Evolutionary conservation across 1,284 basidiomycete species (phyloP), one percentile per base, ranked within the genome.

Genomic region (Austroboletus niveus): DNA sequence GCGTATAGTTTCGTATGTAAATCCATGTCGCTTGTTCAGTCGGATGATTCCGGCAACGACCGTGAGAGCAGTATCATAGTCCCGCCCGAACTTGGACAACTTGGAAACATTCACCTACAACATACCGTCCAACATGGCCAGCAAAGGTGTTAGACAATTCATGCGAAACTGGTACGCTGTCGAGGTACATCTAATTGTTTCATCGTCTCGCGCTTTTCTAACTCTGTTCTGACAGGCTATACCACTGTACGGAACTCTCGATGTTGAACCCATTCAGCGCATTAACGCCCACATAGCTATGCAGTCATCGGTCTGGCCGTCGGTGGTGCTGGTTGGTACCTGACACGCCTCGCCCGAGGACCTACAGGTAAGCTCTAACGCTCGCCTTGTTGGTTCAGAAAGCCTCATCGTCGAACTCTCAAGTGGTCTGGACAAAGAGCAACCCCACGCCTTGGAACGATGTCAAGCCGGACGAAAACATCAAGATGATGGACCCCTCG

Each of bases 381-480:
- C 22, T 29, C 51, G 5, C 22, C 22, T 24, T 24, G 22, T 29
- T 36, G 11, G 44, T 53, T 17, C 53, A n/a, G 39, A 32, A 20
- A 5, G 22, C 36, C 45, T 58, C 35, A 50, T 30, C 40, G 14
- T 34, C 5, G 0, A 35, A 40, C 12, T 27, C 45, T 15, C 51
- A 36, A 91, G 89, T 92, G 56, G 73, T 90, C 63, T 92, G 89
- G 89, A 84, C 86, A 42, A 88, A 83, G 74, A 74, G 61, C 64
- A 92, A 92, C 76, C 87, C 88, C 11, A 83, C 84, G 11, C 89
- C 89, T 17, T 92, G 87, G 87, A 87, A 88, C 68, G 76, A 79
- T 54, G 77, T 92, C 66, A 78, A 87, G 66, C 83, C 79, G 38
- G 77, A 85, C 59, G 81, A 90, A 70, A 79, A 79, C 57, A 87